Conservation (phyloP, 1,139 yeast species). For the Zygosaccharomyces pseudobailii region DNA sequence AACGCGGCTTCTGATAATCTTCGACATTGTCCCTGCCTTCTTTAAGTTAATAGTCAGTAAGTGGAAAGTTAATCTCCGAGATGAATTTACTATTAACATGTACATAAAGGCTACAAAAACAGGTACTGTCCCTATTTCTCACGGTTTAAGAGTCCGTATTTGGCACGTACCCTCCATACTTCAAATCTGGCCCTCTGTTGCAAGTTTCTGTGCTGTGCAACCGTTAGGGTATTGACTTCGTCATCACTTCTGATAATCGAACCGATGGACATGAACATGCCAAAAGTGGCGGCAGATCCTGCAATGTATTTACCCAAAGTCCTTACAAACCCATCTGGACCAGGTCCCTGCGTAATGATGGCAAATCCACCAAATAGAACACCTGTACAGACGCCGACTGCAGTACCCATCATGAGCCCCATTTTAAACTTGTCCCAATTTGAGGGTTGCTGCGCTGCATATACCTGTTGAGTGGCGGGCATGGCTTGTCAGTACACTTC, state of each 20-base stretch:
- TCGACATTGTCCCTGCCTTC: not conserved
- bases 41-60: not conserved
- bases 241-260: slow-evolving; percentile 82
- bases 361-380: slow-evolving; percentile 92
- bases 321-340: slow-evolving; percentile 97
- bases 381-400: slow-evolving; percentile 95
- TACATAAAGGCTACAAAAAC: slow-evolving; percentile 5
- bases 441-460: slow-evolving; percentile 74
- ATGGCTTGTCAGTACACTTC: slow-evolving; percentile 36
- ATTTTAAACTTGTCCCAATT: slow-evolving; percentile 94
- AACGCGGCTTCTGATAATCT: not conserved
- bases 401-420: slow-evolving; percentile 96
- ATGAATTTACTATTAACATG: slow-evolving; percentile 12
- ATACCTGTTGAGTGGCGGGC: slow-evolving; percentile 85
- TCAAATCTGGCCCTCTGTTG: slow-evolving; percentile 32
- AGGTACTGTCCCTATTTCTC: slow-evolving; percentile 3
- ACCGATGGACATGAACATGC: slow-evolving; percentile 92
- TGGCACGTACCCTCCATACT: slow-evolving; percentile 29
- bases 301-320: slow-evolving; percentile 94
- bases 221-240: slow-evolving; percentile 12
- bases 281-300: slow-evolving; percentile 96
- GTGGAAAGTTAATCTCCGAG: slow-evolving; percentile 4
- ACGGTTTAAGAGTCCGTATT: slow-evolving; percentile 18
- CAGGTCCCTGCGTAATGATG: slow-evolving; percentile 88
- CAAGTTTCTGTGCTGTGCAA: slow-evolving; percentile 16